phyloP scores from a whole-genome alignment of 768 basidiomycete genomes.

The Lactarius sp. region DNA sequence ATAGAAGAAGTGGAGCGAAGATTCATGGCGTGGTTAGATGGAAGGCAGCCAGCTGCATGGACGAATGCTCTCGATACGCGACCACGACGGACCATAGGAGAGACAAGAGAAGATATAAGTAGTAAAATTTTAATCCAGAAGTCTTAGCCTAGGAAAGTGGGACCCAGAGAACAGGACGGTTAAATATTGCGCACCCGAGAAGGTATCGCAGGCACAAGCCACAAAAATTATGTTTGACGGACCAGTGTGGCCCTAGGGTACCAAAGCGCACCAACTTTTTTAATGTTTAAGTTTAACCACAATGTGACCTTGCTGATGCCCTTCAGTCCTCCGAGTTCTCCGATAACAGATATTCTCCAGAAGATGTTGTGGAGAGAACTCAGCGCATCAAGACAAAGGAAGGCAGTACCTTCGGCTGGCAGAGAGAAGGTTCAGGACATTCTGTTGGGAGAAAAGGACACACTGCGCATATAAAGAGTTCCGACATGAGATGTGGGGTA shows the following conservation, averaged over 20 bases:
- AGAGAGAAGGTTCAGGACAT: not conserved
- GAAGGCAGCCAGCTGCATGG: not conserved
- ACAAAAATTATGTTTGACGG: not conserved
- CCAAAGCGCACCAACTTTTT: not conserved
- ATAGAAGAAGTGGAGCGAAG: not conserved
- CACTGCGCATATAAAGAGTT: no score
- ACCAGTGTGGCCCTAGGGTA: not conserved
- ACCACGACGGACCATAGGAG: conserved; percentile 6
- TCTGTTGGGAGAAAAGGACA: no score
- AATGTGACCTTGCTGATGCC: not conserved
- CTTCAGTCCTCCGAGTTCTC: not conserved
- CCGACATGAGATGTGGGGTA: no score
- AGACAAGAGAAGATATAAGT: not conserved
- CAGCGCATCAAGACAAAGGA: not conserved
- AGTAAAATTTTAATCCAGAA: not conserved
- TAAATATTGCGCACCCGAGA: not conserved
- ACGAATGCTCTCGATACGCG: not conserved
- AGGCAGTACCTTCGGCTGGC: not conserved
- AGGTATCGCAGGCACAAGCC: not conserved
- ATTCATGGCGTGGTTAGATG: not conserved
- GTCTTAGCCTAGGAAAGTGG: not conserved
- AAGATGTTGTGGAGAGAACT: not conserved
- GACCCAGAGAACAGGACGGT: not conserved
- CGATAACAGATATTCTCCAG: not conserved
- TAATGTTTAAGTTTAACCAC: not conserved